Evolutionary conservation across 352 stramenopile genomes (phyloP), one percentile per base, ranked within the genome.

Genomic region (Phytophthora foliorum): DNA sequence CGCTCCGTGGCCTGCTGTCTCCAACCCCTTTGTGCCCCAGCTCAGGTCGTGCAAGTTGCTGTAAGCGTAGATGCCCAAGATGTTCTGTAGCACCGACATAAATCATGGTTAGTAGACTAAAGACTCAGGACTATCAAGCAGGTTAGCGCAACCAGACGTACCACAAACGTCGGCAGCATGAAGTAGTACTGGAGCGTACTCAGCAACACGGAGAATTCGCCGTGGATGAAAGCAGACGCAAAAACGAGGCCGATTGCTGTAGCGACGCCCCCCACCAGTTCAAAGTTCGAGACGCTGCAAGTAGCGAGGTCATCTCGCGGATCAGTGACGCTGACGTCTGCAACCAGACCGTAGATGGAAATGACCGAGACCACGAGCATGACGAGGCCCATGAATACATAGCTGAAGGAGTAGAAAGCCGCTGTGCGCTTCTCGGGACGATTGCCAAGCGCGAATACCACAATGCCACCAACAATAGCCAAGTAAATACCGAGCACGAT

Each of bases 31-130:
- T 4, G 84, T 95, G 11, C 87, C 87, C 87, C 87, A 93, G 21
- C 81, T 91, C 53, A 95, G 57, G 52, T 93, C 84, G 44, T 95
- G 85, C 48, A 95, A 64, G 70, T 93, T 92, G 57, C 81, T 93
- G 72, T 91, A 93, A 45, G 82, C 89, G 77, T 92, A 95, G 48
- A 93, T 89, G 36, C 79, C 88, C 39, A 95, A 84, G 57, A 93
- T 93, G 69, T 92, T 93, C 51, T 93, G 77, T 46, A 93, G 13
- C 5, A 10, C 0, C 32, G 13, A 38, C 4, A 38, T 14, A 38
- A 38, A 38, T 6, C 25, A 6, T 5, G 27, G 32, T 38, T 38
- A 38, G 9, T 3, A 38, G 32, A 38, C 10, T 38, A 16, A 17
- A 38, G 9, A 38, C 10, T 17, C 13, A 38, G 27, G 27, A 31